Evolutionary conservation across 176 grass and related monocot species (phyloP).

Genomic region (Stipa capillata): DNA sequence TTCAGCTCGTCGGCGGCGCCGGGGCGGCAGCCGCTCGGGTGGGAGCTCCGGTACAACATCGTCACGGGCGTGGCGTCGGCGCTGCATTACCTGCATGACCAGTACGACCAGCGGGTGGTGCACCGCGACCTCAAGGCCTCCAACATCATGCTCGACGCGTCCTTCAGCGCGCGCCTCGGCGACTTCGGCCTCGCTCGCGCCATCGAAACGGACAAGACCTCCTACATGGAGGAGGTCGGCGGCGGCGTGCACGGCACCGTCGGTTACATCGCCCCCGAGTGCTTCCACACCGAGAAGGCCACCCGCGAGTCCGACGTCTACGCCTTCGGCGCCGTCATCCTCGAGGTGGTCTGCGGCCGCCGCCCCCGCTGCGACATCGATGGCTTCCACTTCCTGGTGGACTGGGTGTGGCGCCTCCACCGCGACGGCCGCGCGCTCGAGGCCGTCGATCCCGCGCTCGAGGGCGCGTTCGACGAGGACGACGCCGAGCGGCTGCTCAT

Average conservation of each 20-base stretch:
- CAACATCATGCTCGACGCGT: conserved; percentile 79
- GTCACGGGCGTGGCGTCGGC: conserved; percentile 69
- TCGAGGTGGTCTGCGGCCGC: conserved; percentile 77
- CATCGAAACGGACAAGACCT: conserved; percentile 80
- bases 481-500: conserved; percentile 62
- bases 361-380: conserved; percentile 56
- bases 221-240: conserved; percentile 64
- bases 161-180: conserved; percentile 84
- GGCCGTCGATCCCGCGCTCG: conserved; percentile 48
- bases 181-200: conserved; percentile 94
- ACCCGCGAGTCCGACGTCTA: conserved; percentile 89
- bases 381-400: conserved; percentile 27
- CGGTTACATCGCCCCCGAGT: conserved; percentile 88
- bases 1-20: conserved; percentile 1
- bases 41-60: conserved; percentile 76
- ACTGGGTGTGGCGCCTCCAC: conserved; percentile 93
- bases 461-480: conserved; percentile 12
- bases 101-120: conserved; percentile 89
- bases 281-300: conserved; percentile 93
- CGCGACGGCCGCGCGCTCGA: conserved; percentile 53
- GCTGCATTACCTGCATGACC: conserved; percentile 87
- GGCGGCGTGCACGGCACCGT: conserved; percentile 69
- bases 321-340: conserved; percentile 72
- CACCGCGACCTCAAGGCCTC: conserved; percentile 98
- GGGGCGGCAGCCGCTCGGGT: conserved; percentile 27